These are phyloP conservation scores for Macadamia integrifolia DNA, from an alignment of 164 flowering plant species.

Conservation along the genomic window DNA sequence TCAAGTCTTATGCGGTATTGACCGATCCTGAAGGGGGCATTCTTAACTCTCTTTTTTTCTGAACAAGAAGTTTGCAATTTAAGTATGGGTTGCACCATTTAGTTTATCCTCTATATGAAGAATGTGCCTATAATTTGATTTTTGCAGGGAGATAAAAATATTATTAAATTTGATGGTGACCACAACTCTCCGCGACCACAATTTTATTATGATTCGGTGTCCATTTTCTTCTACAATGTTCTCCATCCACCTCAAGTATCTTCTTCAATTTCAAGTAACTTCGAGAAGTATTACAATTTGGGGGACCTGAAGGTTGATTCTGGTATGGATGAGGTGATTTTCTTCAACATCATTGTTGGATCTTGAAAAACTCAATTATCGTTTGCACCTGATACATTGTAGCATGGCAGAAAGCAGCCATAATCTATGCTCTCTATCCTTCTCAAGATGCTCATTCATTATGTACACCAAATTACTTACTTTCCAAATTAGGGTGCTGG, in stretches of 20 bases:
- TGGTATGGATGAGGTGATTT: constrained; percentile 65
- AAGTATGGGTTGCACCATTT: neutral
- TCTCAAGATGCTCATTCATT: too few relatives aligned
- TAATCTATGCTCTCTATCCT: too few relatives aligned
- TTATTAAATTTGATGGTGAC: constrained; percentile 90
- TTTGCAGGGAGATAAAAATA: constrained; percentile 87
- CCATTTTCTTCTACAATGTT: constrained; percentile 86
- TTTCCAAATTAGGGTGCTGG: too few relatives aligned
- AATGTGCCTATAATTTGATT: constrained; percentile 1
- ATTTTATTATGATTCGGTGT: constrained; percentile 86
- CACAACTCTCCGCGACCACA: constrained; percentile 94
- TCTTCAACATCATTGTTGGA: neutral
- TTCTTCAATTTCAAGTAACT: constrained; percentile 41
- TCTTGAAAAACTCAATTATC: too few relatives aligned
- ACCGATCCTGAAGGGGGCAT: neutral
- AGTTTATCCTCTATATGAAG: neutral
- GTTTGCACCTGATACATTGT: too few relatives aligned
- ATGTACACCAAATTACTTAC: too few relatives aligned
- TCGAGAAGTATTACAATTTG: constrained; percentile 64
- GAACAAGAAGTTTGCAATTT: neutral
- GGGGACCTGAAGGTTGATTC: constrained; percentile 61
- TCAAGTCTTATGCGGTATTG: constrained; percentile 69
- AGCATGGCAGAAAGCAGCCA: too few relatives aligned
- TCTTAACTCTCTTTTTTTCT: neutral
- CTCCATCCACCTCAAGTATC: constrained; percentile 78